Percentiles rank a stretch among this genome's conserved stretches.
phyloP scores from a whole-genome alignment of 2,329 filamentous ascomycete genomes.

The Fusarium lateritium region DNA sequence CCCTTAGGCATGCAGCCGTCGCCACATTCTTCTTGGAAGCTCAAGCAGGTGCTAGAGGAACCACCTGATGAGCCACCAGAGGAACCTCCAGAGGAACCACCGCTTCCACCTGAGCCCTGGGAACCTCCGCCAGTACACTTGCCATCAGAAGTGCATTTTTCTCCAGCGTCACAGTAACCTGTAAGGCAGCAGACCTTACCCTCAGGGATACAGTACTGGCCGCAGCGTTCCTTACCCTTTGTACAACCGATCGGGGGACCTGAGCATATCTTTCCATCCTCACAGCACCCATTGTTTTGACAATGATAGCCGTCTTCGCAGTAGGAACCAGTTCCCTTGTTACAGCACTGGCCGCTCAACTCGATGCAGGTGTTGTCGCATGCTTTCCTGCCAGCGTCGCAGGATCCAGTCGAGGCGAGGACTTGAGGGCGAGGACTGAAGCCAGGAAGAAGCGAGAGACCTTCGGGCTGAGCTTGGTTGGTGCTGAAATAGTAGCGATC shows the following conservation, averaged over 20 bases:
- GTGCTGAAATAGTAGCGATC: constrained; percentile 36
- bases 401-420: constrained; percentile 39
- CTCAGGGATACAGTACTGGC: constrained; percentile 51
- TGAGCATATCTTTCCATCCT: constrained; percentile 51
- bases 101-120: constrained; percentile 31
- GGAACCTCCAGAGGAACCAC: constrained; percentile 41
- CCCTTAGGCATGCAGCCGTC: constrained; percentile 50
- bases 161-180: constrained; percentile 52
- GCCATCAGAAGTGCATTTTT: constrained; percentile 46
- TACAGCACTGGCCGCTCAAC: constrained; percentile 50
- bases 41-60: constrained; percentile 30
- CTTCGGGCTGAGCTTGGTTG: constrained; percentile 25
- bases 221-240: constrained; percentile 47
- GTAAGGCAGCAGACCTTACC: constrained; percentile 51
- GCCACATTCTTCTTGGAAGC: constrained; percentile 42
- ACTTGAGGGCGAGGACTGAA: constrained; percentile 36
- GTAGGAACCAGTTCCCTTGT: constrained; percentile 48
- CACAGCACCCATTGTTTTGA: constrained; percentile 52
- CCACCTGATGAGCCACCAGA: constrained; percentile 30
- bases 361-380: constrained; percentile 55
- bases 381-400: constrained; percentile 37
- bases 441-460: constrained; percentile 44
- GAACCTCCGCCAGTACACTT: constrained; percentile 37
- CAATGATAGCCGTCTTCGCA: constrained; percentile 53
- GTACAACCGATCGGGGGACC: constrained; percentile 49